Conservation (phyloP, 768 basidiomycete genomes). For the Tulasnella sp. region DNA sequence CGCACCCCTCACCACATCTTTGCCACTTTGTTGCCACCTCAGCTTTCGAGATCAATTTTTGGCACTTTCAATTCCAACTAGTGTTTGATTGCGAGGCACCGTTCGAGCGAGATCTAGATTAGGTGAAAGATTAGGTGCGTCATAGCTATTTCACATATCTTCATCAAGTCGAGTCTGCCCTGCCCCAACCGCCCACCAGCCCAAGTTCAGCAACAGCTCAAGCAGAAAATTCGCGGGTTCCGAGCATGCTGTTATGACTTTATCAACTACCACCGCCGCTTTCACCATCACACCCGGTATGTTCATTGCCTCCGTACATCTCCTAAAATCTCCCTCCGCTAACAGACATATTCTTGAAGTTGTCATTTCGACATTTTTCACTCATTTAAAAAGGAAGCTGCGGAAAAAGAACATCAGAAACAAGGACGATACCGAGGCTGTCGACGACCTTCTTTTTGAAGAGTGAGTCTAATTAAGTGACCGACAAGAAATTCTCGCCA, state of each 20-base stretch:
- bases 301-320: not conserved
- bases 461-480: constrained; percentile 36
- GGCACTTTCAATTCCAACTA: too few species aligned
- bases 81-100: too few species aligned
- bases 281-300: constrained; percentile 10
- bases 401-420: constrained; percentile 29
- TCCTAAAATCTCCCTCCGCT: not conserved
- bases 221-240: too few species aligned
- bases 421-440: constrained; percentile 33
- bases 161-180: not conserved
- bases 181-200: not conserved
- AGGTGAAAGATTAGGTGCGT: too few species aligned
- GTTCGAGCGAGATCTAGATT: too few species aligned
- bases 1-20: too few species aligned
- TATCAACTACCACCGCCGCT: constrained; percentile 2
- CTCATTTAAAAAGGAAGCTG: constrained; percentile 38
- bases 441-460: constrained; percentile 59
- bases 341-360: constrained; percentile 28
- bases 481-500: too few species aligned
- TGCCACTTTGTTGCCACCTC: too few species aligned
- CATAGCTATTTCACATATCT: too few species aligned
- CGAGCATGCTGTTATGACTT: not conserved
- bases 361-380: constrained; percentile 42
- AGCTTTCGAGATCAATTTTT: too few species aligned
- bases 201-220: too few species aligned